Evolutionary conservation across 2,329 filamentous ascomycete species (phyloP).

Genomic region (Trichoderma oligosporum): DNA sequence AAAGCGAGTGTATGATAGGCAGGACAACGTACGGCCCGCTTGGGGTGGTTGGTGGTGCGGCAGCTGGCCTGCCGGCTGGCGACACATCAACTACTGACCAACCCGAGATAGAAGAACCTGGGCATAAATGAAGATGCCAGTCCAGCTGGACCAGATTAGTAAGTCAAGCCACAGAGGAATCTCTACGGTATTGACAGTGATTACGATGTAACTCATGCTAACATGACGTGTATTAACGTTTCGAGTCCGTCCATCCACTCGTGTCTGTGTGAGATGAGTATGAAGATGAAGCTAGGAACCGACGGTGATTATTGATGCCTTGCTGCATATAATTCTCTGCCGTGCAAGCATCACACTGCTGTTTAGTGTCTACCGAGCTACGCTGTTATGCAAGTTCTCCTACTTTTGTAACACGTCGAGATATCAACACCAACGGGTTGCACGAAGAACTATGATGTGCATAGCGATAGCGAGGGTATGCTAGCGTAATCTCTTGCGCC

Average conservation of each 20-base stretch:
- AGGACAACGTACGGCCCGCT: neutral
- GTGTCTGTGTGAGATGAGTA: neutral
- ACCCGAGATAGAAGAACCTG: neutral
- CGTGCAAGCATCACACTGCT: neutral
- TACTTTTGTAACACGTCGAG: neutral
- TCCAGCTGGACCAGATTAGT: neutral
- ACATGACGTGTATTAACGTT: neutral
- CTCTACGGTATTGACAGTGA: neutral
- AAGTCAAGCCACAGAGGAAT: neutral
- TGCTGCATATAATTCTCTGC: neutral
- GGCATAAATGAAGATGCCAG: neutral
- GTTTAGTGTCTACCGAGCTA: neutral
- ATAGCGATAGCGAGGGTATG: neutral
- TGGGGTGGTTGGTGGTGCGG: neutral
- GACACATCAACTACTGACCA: neutral
- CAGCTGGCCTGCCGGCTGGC: constrained; percentile 11
- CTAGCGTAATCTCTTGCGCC: neutral
- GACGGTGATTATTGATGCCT: neutral
- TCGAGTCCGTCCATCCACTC: constrained; percentile 1
- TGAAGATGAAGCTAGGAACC: neutral
- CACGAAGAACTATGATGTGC: neutral
- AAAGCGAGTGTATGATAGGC: too few species aligned
- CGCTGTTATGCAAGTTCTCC: neutral
- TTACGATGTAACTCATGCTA: neutral
- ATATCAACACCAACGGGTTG: neutral